Evolutionary conservation across 345 rosid genomes (phyloP), one percentile per base, ranked within the genome.

Genomic region (Ceriops tagal): DNA sequence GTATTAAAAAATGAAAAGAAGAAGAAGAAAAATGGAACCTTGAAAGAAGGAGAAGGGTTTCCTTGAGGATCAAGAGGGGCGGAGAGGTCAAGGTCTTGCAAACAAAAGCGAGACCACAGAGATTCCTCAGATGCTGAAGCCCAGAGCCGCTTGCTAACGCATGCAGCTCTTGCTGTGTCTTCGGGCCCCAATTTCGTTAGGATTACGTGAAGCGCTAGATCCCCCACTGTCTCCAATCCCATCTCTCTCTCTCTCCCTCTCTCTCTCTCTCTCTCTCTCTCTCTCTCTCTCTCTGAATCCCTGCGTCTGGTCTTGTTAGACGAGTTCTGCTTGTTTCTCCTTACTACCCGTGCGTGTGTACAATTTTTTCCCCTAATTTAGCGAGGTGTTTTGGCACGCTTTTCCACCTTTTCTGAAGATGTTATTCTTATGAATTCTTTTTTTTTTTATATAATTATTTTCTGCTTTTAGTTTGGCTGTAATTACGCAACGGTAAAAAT

Each of bases 61-160:
- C 95, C 96, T n/a, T 72, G 61, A 27, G 83, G 88, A 57, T 83
- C 93, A 61, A 82, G 73, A 72, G 98, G 96, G 61, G 89, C 58
- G 39, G 85, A 75, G 68, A 93, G 88, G 24, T 78, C 71, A 67
- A 93, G 91, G 55, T 91, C 92, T 9, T 59, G 46, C n/a, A 65
- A 75, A 68, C 89, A 88, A 77, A 85, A 83, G 13, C 68, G 69
- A 9, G 87, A 83, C 98, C 98, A 93, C 64, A 93, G 88, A 11
- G 86, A 64, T 5, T 93, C 95, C 13, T 91, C 97, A 6, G 85
- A 78, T 46, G 96, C 83, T 5, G 81, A 80, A 67, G 27, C 70
- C 51, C 43, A 68, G 28, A 92, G 78, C 67, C 83, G 72, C 71
- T 76, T 82, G 83, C 76, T 87, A 26, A 92, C 87, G 68, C 90